Conservation (phyloP, 2,329 filamentous ascomycete genomes). For the Beauveria caledonica region DNA sequence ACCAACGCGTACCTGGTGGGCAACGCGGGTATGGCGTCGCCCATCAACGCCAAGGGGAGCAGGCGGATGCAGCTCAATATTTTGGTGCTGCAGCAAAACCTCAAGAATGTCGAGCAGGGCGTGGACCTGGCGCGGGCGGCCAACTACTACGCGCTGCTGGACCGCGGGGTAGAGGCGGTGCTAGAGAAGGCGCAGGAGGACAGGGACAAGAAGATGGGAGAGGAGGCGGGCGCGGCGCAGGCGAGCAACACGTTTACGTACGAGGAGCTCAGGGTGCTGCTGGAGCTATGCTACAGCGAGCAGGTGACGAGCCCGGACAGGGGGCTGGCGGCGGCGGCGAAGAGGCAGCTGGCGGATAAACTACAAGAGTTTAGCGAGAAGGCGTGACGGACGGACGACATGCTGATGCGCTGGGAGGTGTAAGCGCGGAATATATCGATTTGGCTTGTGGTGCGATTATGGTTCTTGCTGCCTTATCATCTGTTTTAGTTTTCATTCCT, state of each 20-base stretch:
- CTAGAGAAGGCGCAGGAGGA: slow-evolving; percentile 51
- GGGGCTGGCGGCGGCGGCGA: slow-evolving; percentile 58
- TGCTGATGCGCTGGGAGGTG: background rate
- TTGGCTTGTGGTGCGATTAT: too few species aligned
- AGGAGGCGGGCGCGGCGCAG: slow-evolving; percentile 16
- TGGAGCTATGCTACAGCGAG: slow-evolving; percentile 63
- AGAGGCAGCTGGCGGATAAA: slow-evolving; percentile 62
- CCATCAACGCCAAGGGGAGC: slow-evolving; percentile 78
- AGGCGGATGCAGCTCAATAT: slow-evolving; percentile 91
- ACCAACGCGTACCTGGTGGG: slow-evolving; percentile 73
- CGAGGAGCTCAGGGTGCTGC: slow-evolving; percentile 56
- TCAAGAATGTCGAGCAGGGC: slow-evolving; percentile 79
- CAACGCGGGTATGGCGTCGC: slow-evolving; percentile 60
- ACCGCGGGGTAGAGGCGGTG: slow-evolving; percentile 55
- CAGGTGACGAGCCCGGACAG: slow-evolving; percentile 57
- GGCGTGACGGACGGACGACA: slow-evolving; percentile 48
- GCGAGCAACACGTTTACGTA: slow-evolving; percentile 46
- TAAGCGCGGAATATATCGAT: background rate
- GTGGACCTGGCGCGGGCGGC: slow-evolving; percentile 56
- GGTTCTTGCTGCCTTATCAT: too few species aligned
- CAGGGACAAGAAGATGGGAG: slow-evolving; percentile 27
- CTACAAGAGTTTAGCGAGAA: slow-evolving; percentile 62
- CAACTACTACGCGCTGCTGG: slow-evolving; percentile 63
- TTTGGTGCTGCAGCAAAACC: slow-evolving; percentile 88
- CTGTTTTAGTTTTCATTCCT: background rate